Evolutionary conservation across 1,284 basidiomycete species (phyloP), one percentile per base, ranked within the genome.

Genomic region (Bjerkandera adusta): DNA sequence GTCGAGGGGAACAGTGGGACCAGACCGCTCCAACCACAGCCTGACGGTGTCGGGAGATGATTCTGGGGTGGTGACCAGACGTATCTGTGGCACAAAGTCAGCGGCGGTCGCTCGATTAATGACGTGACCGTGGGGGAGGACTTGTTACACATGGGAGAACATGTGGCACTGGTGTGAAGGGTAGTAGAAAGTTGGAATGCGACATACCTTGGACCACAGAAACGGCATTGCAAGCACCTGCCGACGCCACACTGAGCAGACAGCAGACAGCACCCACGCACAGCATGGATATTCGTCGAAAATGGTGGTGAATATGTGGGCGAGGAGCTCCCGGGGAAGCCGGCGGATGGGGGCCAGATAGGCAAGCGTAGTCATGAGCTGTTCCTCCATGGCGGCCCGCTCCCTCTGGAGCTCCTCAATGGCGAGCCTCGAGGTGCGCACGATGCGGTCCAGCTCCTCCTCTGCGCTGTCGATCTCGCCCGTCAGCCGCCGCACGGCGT

Each of bases 11-110:
- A 81, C 77, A 3, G 65, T 72, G 45, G 71, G 68, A 3, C 86
- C 86, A 7, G 86, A 84, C 16, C 86, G 81, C 61, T 89, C 85
- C 1, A 89, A 71, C 86, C 86, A 89, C 11, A 89, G 70, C 3
- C 85, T 79, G 40, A 89, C 76, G 11, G 81, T 85, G 58, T 89
- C 86, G n/a, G 85, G 76, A 26, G 85, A 84, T 13, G 81, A 70
- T 36, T 76, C 71, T 50, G 80, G 83, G 16, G 77, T 81, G 13
- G 86, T 86, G 42, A 83, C 69, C 35, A 89, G 74, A 18, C 84
- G 83, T 54, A 89, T 86, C 81, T 85, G 61, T 48, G 42, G 8
- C 27, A 21, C 8, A 26, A 40, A 40, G 35, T 32, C 40, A 25
- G 39, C 22, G 39, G 39, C 39, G 29, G 22, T 18, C 18, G 37